A percentile compares a stretch with the other conserved stretches of the same genome.
phyloP scores from a whole-genome alignment of 805 yeast species.

The Pichia deserticola region DNA sequence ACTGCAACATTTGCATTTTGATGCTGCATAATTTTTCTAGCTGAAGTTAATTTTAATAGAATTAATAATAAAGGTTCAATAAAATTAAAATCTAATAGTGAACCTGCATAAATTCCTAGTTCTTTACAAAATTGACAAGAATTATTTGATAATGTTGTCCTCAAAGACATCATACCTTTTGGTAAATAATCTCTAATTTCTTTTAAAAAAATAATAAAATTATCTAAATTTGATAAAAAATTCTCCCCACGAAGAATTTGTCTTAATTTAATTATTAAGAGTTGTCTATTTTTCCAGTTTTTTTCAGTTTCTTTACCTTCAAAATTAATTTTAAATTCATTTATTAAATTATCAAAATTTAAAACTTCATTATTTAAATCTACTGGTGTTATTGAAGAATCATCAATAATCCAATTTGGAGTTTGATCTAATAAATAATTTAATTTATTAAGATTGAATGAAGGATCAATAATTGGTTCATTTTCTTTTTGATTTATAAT shows the following conservation, averaged over 20 bases:
- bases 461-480: not conserved
- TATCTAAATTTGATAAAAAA: not conserved
- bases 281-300: constrained; percentile 78
- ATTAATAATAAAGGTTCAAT: constrained; percentile 43
- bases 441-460: not conserved
- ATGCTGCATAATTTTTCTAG: constrained; percentile 59
- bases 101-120: constrained; percentile 35
- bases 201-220: constrained; percentile 19
- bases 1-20: constrained; percentile 48
- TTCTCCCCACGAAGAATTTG: constrained; percentile 52
- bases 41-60: constrained; percentile 46
- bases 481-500: not conserved
- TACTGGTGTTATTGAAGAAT: constrained; percentile 26
- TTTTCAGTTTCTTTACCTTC: constrained; percentile 76
- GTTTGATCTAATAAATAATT: constrained; percentile 1
- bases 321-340: constrained; percentile 34
- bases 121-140: constrained; percentile 78
- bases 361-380: constrained; percentile 17
- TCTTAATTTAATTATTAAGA: constrained; percentile 48
- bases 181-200: constrained; percentile 50
- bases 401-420: constrained; percentile 22
- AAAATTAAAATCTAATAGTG: constrained; percentile 35
- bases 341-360: constrained; percentile 22
- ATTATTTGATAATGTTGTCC: constrained; percentile 75
- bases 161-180: constrained; percentile 61